These are phyloP conservation scores for Albugo candida DNA, from an alignment of 352 stramenopile species.

Conservation along the genomic window DNA sequence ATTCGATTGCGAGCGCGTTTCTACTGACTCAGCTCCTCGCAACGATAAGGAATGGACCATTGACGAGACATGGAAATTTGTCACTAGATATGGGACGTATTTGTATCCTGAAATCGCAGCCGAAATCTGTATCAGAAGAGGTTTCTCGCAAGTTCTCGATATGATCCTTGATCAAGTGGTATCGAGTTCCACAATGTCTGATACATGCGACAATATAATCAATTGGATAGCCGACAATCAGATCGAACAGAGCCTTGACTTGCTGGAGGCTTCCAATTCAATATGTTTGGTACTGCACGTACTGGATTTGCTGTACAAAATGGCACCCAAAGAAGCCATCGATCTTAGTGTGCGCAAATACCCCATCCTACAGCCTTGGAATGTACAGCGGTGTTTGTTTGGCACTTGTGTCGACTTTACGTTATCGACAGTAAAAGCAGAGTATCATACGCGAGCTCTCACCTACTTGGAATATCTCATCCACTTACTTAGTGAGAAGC, in stretches of 20 bases:
- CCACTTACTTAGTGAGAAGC: constrained; percentile 30
- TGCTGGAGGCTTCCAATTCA: constrained; percentile 32
- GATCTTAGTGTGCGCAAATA: constrained; percentile 54
- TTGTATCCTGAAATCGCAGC: constrained; percentile 65
- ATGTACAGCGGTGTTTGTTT: constrained; percentile 62
- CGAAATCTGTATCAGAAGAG: constrained; percentile 51
- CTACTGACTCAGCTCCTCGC: neutral
- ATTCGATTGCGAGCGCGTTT: constrained; percentile 12
- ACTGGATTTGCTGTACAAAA: constrained; percentile 66
- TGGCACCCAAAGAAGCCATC: constrained; percentile 42
- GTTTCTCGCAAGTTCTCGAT: constrained; percentile 41
- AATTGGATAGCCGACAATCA: constrained; percentile 55
- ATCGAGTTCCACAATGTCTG: constrained; percentile 55
- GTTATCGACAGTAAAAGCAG: too few species aligned
- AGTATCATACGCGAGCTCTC: constrained; percentile 25
- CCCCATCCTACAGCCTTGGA: constrained; percentile 53
- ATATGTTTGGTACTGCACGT: constrained; percentile 58
- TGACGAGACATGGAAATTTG: constrained; percentile 41
- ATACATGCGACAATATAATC: constrained; percentile 58
- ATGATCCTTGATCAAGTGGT: constrained; percentile 59
- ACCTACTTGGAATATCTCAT: constrained; percentile 59
- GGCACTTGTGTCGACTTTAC: constrained; percentile 21
- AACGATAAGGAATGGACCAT: constrained; percentile 10
- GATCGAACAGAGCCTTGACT: constrained; percentile 18
- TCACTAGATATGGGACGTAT: constrained; percentile 69